Evolutionary conservation across 768 basidiomycete genomes (phyloP).

Genomic region (Pisolithus marmoratus): DNA sequence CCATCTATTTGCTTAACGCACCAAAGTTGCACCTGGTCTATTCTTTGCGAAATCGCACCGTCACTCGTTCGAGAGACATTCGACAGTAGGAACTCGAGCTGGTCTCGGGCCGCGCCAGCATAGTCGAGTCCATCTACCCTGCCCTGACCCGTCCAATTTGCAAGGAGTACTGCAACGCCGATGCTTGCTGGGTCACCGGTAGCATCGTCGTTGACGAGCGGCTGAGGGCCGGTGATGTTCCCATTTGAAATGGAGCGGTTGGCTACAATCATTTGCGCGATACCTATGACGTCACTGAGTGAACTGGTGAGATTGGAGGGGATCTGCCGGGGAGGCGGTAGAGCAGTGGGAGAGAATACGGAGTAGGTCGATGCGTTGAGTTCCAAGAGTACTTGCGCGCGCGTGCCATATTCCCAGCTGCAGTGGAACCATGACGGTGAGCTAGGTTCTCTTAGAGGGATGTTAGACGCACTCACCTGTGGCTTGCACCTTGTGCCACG

Average conservation of each 20-base stretch:
- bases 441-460: not conserved
- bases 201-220: constrained; percentile 53
- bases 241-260: constrained; percentile 40
- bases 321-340: constrained; percentile 23
- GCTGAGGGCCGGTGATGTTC: constrained; percentile 45
- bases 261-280: constrained; percentile 45
- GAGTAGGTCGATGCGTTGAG: constrained; percentile 40
- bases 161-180: constrained; percentile 63
- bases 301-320: constrained; percentile 19
- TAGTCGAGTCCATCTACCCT: constrained; percentile 45
- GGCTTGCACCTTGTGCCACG: constrained; percentile 36
- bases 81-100: constrained; percentile 57
- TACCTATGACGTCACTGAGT: constrained; percentile 51
- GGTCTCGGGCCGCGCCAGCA: constrained; percentile 55
- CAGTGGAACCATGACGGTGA: not conserved
- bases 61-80: constrained; percentile 57
- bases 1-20: constrained; percentile 15
- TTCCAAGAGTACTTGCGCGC: constrained; percentile 47
- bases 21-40: constrained; percentile 68
- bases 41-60: constrained; percentile 80
- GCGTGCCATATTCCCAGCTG: constrained; percentile 53
- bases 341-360: constrained; percentile 31
- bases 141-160: constrained; percentile 44
- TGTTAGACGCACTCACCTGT: constrained; percentile 28
- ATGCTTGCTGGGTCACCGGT: constrained; percentile 76